Evolutionary conservation across 768 basidiomycete genomes (phyloP), one percentile per base, ranked within the genome.

Genomic region (Pleurotus tuoliensis): DNA sequence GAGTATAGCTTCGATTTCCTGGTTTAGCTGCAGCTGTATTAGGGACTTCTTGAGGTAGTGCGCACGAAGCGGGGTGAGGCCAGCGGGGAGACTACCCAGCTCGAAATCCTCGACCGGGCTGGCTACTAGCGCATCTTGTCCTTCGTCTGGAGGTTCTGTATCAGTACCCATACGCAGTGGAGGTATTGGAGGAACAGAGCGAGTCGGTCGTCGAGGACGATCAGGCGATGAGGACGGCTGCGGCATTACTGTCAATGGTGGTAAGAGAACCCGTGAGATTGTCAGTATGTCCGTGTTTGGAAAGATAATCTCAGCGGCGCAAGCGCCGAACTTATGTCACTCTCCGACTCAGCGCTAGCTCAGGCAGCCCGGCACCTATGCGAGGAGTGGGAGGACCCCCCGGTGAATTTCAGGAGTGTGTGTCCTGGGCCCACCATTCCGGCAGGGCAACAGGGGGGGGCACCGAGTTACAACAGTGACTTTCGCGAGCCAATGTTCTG

Each of bases 21-120:
- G 74, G 63, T 76, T 73, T 63, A 98, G 86, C 69, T 98, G 87
- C 51, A 98, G 86, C 62, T 89, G 84, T 44, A 98, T 80, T 56
- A 99, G 86, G 15, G 92, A 82, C 71, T 98, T 98, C 79, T 98
- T 99, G 69, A 99, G 90, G 72, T 99, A 99, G 68, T 99, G 97
- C 3, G 95, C 94, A 43, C 95, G 88, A 47, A 95, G 75, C 11
- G 96, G 92, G 1, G 93, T 92, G 48, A 98, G 83, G 50, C 74
- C 71, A 15, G 66, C 56, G 20, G 24, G 41, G 30, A 34, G 30
- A 24, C 46, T 39, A 41, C 61, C 43, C 30, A 51, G 44, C 25
- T 53, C 16, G 18, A 58, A 22, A 4, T 52, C n/a, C 39, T 40
- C 51, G 16, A 39, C 37, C 22, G 48, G 48, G 20, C 22, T 50